phyloP scores from a whole-genome alignment of 1,284 basidiomycete species.

The Malassezia furfur region DNA sequence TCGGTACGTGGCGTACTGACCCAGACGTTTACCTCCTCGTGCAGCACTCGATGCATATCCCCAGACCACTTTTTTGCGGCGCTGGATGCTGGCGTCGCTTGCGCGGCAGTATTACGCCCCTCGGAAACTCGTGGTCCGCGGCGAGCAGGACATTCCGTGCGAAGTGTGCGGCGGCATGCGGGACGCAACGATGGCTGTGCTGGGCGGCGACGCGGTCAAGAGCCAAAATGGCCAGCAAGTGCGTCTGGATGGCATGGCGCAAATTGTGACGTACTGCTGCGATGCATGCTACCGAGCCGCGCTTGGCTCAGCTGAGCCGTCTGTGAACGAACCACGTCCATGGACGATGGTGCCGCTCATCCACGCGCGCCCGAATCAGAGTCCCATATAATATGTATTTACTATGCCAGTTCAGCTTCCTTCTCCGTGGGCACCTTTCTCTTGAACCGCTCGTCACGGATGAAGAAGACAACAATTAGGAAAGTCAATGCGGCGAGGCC shows the following conservation, averaged over 20 bases:
- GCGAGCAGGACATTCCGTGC: slow-evolving; percentile 5
- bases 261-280: slow-evolving; percentile 14
- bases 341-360: slow-evolving; percentile 11
- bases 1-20: slow-evolving; percentile 3
- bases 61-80: background rate
- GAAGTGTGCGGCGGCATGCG: slow-evolving; percentile 13
- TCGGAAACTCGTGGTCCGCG: slow-evolving; percentile 1
- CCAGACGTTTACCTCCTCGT: background rate
- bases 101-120: slow-evolving; percentile 14
- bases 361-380: background rate
- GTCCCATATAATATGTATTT: no score
- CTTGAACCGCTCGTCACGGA: background rate
- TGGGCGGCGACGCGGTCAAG: slow-evolving; percentile 11
- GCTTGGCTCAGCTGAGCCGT: background rate
- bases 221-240: background rate
- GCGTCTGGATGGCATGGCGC: slow-evolving; percentile 4
- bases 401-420: no score
- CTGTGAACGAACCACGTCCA: background rate
- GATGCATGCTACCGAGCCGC: slow-evolving; percentile 7
- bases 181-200: slow-evolving; percentile 5
- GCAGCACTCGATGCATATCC: background rate
- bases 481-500: background rate
- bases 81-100: slow-evolving; percentile 11
- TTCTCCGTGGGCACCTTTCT: background rate
- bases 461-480: background rate